Percentiles rank a stretch among this genome's conserved stretches.
Conservation (phyloP, 495 filamentous ascomycete genomes). For the Daldinia concentrica region DNA sequence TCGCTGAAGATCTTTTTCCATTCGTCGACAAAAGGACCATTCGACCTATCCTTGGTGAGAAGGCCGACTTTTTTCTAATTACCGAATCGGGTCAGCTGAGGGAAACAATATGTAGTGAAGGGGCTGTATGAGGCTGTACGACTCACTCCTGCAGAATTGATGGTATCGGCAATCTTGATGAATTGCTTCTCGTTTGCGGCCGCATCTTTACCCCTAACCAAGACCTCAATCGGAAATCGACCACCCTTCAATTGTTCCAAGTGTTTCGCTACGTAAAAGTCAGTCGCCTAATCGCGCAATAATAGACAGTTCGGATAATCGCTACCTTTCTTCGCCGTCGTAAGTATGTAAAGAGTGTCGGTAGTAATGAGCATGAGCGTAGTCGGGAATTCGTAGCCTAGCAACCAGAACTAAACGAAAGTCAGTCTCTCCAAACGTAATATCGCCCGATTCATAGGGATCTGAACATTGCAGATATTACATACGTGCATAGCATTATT, state of each 20-base stretch:
- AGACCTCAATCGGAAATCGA: slow-evolving; percentile 87
- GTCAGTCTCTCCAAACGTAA: slow-evolving; percentile 11
- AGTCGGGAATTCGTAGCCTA: slow-evolving; percentile 98
- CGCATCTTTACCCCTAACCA: slow-evolving; percentile 88
- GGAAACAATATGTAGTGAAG: neutral
- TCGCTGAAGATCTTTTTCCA: slow-evolving; percentile 86
- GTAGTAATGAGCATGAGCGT: slow-evolving; percentile 91
- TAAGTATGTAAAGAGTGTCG: slow-evolving; percentile 88
- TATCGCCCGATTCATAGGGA: neutral
- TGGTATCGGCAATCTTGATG: slow-evolving; percentile 78
- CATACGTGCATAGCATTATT: slow-evolving; percentile 94
- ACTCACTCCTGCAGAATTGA: slow-evolving; percentile 87
- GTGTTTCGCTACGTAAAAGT: slow-evolving; percentile 75
- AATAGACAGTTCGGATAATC: slow-evolving; percentile 2
- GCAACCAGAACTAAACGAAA: slow-evolving; percentile 84
- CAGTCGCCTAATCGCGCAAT: slow-evolving; percentile 37
- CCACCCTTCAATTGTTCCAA: slow-evolving; percentile 91
- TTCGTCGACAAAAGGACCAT: slow-evolving; percentile 92
- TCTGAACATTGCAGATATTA: slow-evolving; percentile 24
- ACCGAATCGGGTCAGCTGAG: slow-evolving; percentile 6
- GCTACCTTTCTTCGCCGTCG: slow-evolving; percentile 94
- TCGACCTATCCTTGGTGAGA: slow-evolving; percentile 80
- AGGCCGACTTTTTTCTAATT: slow-evolving; percentile 88
- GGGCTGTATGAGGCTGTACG: slow-evolving; percentile 46
- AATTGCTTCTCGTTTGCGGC: slow-evolving; percentile 90